phyloP scores from a whole-genome alignment of 2,329 filamentous ascomycete species.

The Fusarium transvaalense region DNA sequence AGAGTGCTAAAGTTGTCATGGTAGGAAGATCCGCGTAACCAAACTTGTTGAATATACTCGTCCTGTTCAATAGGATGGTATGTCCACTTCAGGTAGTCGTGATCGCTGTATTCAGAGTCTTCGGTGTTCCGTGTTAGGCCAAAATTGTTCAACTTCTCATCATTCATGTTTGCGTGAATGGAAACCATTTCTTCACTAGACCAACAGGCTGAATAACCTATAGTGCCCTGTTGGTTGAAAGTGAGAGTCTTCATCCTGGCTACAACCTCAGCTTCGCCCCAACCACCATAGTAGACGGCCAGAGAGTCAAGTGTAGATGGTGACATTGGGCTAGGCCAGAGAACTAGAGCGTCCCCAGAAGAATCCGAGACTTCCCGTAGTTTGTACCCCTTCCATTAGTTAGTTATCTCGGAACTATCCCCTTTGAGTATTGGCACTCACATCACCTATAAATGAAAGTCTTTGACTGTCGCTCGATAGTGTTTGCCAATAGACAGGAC shows the following conservation, averaged over 20 bases:
- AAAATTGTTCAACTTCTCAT: rapidly evolving
- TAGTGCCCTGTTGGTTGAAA: conserved; percentile 10
- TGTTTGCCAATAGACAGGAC: conserved; percentile 19
- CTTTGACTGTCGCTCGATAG: neutral
- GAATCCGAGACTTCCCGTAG: neutral
- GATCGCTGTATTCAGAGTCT: neutral
- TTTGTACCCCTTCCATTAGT: conserved; percentile 7
- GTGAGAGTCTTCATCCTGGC: conserved; percentile 16
- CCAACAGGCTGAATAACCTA: conserved; percentile 33
- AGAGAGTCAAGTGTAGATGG: neutral
- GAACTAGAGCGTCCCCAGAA: neutral
- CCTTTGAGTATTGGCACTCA: neutral
- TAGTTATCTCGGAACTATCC: neutral
- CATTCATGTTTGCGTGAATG: neutral
- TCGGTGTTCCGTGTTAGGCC: no score
- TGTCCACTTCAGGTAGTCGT: neutral
- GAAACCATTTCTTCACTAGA: neutral
- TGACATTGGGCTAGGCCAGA: conserved; percentile 8
- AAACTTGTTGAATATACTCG: conserved; percentile 19
- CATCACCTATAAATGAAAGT: conserved; percentile 13
- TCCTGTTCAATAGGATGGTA: conserved; percentile 13
- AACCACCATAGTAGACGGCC: conserved; percentile 14
- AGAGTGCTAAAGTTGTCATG: neutral
- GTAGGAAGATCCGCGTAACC: conserved; percentile 9
- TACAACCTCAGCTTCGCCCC: conserved; percentile 13